Base-by-base conservation (phyloP, 2,329 filamentous ascomycete species). In the Thermoascus crustaceus region DNA sequence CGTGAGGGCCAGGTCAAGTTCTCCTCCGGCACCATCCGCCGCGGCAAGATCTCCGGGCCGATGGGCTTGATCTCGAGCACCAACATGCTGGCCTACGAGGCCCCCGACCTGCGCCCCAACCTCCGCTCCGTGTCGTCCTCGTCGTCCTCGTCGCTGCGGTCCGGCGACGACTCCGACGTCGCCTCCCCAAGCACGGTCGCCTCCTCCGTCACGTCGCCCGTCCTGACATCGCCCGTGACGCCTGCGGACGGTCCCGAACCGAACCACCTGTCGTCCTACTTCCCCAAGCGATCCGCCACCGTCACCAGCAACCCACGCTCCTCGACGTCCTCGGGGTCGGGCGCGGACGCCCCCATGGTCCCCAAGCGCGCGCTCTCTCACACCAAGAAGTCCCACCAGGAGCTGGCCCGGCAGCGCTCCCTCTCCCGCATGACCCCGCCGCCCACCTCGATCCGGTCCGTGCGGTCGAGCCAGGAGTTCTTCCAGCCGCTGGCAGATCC, bases 1-100 rank as follows among this genome's bases (percentile, higher is more conserved):
- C 60, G 63, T 27, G 63, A 67, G 41, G 56, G 58, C n/a, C 64
- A 65, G 41, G 50, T 59, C 39, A 63, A 61, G 47, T 67, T 65
- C 39, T 54, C 59, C 20, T 52, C 65, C 6, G 66, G 61, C 19
- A 63, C 59, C 11, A 68, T 69, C 47, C 63, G 66, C 39, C 61
- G 66, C 32, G 61, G 53, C 41, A 61, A 65, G 42, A 98, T 98
- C 57, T 98, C 91, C 1, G 77, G 73, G 3, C 91, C 91, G 0
- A 73, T 94, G 35, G 80, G 87, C 61, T 73, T 98, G 44, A 71
- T 95, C 32, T 93, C 91, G 40, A 94, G 89, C 4, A 96, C 91
- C 49, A 98, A 96, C 63, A 86, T 93, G 75, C 80, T 95, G 36
- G 87, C 86, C 5, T 94, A 94, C 72, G 89, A 89, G 55, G 88